These are phyloP conservation scores for Glycine tomentella DNA, from an alignment of 306 rosid species.

Conservation along the genomic window DNA sequence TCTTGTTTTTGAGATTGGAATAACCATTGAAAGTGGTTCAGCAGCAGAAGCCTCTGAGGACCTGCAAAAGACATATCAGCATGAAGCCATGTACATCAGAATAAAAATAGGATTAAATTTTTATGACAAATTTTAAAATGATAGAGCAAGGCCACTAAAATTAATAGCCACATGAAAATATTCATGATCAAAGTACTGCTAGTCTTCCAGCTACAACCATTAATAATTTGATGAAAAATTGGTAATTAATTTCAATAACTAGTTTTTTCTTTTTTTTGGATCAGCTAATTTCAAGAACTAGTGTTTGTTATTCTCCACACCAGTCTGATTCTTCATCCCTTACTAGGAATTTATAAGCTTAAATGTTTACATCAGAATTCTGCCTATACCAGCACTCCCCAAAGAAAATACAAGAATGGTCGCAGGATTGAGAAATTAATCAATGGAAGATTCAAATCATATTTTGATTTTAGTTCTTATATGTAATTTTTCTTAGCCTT, in stretches of 20 bases:
- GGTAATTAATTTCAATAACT: background rate
- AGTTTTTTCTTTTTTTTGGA: no score
- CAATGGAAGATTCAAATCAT: background rate
- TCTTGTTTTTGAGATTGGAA: slow-evolving; percentile 74
- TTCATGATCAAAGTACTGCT: background rate
- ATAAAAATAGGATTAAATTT: background rate
- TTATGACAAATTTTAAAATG: background rate
- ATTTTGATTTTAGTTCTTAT: background rate
- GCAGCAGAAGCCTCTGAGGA: slow-evolving; percentile 63
- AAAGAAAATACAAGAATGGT: no score
- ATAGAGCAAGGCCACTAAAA: background rate
- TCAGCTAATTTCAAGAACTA: background rate
- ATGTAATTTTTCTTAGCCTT: background rate
- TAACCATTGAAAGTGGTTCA: slow-evolving; percentile 65
- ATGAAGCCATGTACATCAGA: slow-evolving; percentile 42
- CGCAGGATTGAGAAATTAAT: background rate
- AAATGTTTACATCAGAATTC: background rate
- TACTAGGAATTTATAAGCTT: background rate
- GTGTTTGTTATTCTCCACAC: background rate
- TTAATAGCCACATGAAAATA: slow-evolving; percentile 6
- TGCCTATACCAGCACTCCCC: background rate
- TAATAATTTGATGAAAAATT: slow-evolving; percentile 9
- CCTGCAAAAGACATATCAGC: slow-evolving; percentile 58
- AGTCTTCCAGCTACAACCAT: background rate
- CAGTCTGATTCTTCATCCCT: background rate